Evolutionary conservation across 2,329 filamentous ascomycete genomes (phyloP).

Genomic region (Aspergillus chevalieri): DNA sequence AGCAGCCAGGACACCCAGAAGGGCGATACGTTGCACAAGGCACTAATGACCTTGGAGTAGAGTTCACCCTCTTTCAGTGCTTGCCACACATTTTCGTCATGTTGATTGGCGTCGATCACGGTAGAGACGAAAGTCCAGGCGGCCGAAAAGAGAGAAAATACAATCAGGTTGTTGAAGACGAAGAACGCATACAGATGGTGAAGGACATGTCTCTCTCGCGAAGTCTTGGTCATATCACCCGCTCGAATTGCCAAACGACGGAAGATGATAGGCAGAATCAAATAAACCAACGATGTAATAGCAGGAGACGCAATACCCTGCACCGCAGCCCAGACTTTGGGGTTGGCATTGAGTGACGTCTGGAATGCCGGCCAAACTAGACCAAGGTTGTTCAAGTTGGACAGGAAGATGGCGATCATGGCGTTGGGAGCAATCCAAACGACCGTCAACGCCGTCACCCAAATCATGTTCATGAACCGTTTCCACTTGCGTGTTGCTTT

Average conservation of each 20-base stretch:
- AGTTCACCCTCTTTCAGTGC: conserved; percentile 61
- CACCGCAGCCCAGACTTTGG: conserved; percentile 71
- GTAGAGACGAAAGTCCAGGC: conserved; percentile 66
- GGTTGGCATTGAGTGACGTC: conserved; percentile 55
- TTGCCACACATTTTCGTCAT: conserved; percentile 59
- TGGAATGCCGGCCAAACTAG: conserved; percentile 73
- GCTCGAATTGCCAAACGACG: conserved; percentile 74
- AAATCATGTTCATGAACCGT: conserved; percentile 72
- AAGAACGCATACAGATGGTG: conserved; percentile 93
- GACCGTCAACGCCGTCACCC: conserved; percentile 73
- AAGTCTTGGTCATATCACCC: conserved; percentile 87
- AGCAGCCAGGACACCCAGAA: conserved; percentile 95
- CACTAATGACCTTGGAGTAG: conserved; percentile 59
- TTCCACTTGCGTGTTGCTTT: conserved; percentile 64
- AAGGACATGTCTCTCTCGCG: conserved; percentile 83
- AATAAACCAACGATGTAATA: conserved; percentile 78
- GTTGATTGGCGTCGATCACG: conserved; percentile 55
- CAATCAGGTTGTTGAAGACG: conserved; percentile 90
- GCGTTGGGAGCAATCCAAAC: conserved; percentile 90
- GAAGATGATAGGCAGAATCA: conserved; percentile 85
- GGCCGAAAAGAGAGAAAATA: conserved; percentile 87
- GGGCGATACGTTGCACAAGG: conserved; percentile 72
- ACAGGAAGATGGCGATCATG: conserved; percentile 86
- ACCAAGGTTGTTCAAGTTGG: conserved; percentile 76
- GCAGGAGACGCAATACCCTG: conserved; percentile 90